Conservation (phyloP, 2,329 filamentous ascomycete species). For the Cercospora sp. region DNA sequence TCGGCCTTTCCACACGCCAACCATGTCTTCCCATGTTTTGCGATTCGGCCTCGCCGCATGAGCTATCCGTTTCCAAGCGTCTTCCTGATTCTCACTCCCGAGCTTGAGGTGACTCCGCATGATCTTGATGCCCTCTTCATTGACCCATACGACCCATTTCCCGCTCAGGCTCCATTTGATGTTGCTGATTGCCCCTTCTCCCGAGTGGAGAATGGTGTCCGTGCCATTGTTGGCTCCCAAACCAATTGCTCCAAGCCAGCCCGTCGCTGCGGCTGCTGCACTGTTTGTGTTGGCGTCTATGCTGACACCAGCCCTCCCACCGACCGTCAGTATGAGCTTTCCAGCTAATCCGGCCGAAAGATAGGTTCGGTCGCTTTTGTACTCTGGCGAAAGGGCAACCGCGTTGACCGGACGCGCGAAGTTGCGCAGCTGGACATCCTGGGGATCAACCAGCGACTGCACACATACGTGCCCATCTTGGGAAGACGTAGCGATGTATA, state of each 20-base stretch:
- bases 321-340: conserved; percentile 80
- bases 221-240: conserved; percentile 72
- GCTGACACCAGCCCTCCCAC: conserved; percentile 74
- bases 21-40: conserved; percentile 93
- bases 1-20: conserved; percentile 87
- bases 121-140: conserved; percentile 96
- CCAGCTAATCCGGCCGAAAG: conserved; percentile 88
- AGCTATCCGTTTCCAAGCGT: conserved; percentile 91
- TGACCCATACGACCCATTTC: conserved; percentile 91
- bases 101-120: conserved; percentile 88
- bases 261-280: conserved; percentile 74
- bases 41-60: conserved; percentile 87
- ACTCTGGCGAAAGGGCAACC: conserved; percentile 92
- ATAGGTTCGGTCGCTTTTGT: conserved; percentile 83
- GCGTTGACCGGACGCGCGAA: conserved; percentile 91
- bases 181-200: conserved; percentile 84
- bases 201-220: conserved; percentile 84
- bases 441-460: conserved; percentile 79
- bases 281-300: conserved; percentile 83
- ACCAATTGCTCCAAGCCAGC: conserved; percentile 88
- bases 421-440: conserved; percentile 87
- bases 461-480: conserved; percentile 96
- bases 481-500: conserved; percentile 89
- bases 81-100: conserved; percentile 72
- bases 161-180: conserved; percentile 95